Base-by-base conservation (phyloP, 2,329 filamentous ascomycete species). In the Exophiala calicioides region DNA sequence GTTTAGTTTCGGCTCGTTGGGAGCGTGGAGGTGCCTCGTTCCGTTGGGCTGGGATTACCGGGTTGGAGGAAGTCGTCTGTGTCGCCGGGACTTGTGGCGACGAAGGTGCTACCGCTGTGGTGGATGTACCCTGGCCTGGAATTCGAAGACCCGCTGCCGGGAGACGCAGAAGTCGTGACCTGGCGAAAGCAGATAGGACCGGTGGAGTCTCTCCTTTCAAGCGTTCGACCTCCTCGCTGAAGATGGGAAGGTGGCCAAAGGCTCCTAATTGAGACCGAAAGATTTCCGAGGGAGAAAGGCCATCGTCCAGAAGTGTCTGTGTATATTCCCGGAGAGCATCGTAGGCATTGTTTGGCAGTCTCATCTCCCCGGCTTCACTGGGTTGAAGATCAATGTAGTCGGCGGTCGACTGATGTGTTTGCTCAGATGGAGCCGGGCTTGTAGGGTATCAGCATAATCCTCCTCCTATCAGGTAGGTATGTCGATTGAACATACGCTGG, bases 291-390 rank as follows among this genome's bases (percentile, higher is more conserved):
- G 35, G 44, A 16, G 53, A 27, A 7, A 30, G 47, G 13, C 50
- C 50, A 10, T 53, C 42, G 20, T 49, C 44, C 6, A 57, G 39
- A 13, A 51, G 53, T 37, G 44, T 50, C 44, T 58, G 42, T 10
- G 49, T 58, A 34, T 55, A 20, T 12, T 50, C 51, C 26, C 54
- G 38, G 3, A 58, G 49, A 23, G 55, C 54, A 35, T 58, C 54
- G 37, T 58, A 58, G 12, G 56, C 56, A 47, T 57, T 59, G 32
- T 56, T 56, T 12, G 55, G 48, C n/a, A 58, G 40, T 36, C 56
- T 46, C 49, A 52, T 51, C 23, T 52, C 39, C n/a, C 55, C 55
- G 3, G 36, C 35, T 9, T 38, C 49, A 9, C 48, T 34, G 9
- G 57, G 53, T 24, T 52, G 47, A 4, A 58, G 39, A 32, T 45